phyloP scores from a whole-genome alignment of 768 basidiomycete genomes.

The Pleurotus cornucopiae region DNA sequence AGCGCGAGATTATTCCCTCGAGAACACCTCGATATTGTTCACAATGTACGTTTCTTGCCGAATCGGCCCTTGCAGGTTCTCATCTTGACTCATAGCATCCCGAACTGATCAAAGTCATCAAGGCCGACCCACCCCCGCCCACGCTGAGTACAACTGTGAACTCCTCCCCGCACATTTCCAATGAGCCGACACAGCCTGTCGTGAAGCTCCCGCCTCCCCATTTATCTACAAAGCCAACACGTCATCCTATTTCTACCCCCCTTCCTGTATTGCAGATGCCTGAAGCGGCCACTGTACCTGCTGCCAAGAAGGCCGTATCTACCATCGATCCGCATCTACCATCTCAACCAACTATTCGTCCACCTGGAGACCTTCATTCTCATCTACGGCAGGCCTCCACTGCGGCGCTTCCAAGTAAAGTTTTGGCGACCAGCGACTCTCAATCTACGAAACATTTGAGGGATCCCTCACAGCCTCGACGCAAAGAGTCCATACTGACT shows the following conservation, averaged over 20 bases:
- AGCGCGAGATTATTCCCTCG: neutral
- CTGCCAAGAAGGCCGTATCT: neutral
- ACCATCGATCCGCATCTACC: too few species aligned
- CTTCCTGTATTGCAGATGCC: too few species aligned
- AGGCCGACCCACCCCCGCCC: neutral
- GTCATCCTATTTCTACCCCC: neutral
- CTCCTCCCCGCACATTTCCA: neutral
- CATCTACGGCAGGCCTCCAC: too few species aligned
- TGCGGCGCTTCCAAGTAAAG: neutral
- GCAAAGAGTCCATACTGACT: neutral
- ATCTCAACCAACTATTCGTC: too few species aligned
- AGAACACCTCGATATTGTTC: neutral
- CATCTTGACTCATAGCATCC: neutral
- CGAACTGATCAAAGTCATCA: neutral
- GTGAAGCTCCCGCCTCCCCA: conserved; percentile 15
- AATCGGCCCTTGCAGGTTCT: neutral
- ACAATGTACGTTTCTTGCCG: neutral
- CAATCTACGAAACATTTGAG: neutral
- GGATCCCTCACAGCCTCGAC: neutral
- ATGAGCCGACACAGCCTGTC: conserved; percentile 13
- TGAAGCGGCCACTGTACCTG: neutral
- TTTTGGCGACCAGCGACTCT: neutral
- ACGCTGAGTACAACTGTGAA: neutral
- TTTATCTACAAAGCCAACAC: neutral
- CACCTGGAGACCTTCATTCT: too few species aligned